A percentile compares a stretch with the other conserved stretches of the same genome.
phyloP scores from a whole-genome alignment of 2,329 filamentous ascomycete genomes.

The Phialophora chinensis region DNA sequence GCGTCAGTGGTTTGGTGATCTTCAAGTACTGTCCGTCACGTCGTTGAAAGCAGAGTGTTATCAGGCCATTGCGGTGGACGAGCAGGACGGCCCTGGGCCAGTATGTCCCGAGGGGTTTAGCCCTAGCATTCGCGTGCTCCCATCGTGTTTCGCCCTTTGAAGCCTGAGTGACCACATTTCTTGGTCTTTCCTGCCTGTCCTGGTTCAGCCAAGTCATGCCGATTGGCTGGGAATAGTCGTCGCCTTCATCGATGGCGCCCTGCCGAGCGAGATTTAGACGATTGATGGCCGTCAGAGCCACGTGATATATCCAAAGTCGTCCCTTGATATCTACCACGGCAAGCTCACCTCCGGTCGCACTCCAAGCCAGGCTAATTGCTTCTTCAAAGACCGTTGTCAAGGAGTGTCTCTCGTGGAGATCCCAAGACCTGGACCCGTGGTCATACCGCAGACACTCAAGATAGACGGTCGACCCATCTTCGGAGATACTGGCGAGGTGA shows the following conservation, averaged over 20 bases:
- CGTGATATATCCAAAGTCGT: slow-evolving; percentile 74
- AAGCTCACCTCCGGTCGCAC: slow-evolving; percentile 75
- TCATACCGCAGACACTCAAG: slow-evolving; percentile 33
- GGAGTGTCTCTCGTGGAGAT: slow-evolving; percentile 24
- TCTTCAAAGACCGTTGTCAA: slow-evolving; percentile 35
- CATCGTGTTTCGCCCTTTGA: slow-evolving; percentile 68
- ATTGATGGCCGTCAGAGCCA: slow-evolving; percentile 72
- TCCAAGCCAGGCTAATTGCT: slow-evolving; percentile 79
- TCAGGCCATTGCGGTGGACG: slow-evolving; percentile 73
- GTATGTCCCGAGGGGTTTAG: slow-evolving; percentile 71
- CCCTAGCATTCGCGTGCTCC: slow-evolving; percentile 70
- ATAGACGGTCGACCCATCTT: slow-evolving; percentile 34
- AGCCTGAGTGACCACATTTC: slow-evolving; percentile 51
- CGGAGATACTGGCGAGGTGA: slow-evolving; percentile 36
- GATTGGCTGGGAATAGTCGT: slow-evolving; percentile 78
- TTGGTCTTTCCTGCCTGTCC: slow-evolving; percentile 51
- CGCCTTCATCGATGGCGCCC: slow-evolving; percentile 70
- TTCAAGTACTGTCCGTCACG: slow-evolving; percentile 71
- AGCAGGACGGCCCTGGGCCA: slow-evolving; percentile 78
- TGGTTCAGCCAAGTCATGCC: slow-evolving; percentile 82
- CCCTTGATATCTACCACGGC: slow-evolving; percentile 82
- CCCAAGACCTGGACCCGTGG: slow-evolving; percentile 28
- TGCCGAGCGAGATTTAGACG: slow-evolving; percentile 67
- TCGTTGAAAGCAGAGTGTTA: slow-evolving; percentile 80
- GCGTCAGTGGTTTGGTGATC: slow-evolving; percentile 56